A percentile compares a stretch with the other conserved stretches of the same genome.
Evolutionary conservation across 1,139 yeast species (phyloP).

Genomic region (Taphrina pruni): DNA sequence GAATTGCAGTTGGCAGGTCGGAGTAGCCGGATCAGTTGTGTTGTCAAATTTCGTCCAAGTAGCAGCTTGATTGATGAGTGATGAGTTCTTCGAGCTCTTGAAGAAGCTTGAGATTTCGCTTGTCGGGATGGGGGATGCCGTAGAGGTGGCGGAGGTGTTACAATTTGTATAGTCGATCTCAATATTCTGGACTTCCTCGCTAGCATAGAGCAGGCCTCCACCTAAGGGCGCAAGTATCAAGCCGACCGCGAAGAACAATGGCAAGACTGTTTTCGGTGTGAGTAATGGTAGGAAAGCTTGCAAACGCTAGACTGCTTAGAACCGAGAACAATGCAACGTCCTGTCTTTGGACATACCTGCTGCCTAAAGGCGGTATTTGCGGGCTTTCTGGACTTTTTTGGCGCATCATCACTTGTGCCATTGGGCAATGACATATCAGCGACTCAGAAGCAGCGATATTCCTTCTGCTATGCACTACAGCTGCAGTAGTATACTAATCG

Average conservation of each 20-base stretch:
- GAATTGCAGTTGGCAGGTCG: conserved; percentile 78
- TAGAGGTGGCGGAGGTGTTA: conserved; percentile 60
- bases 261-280: conserved; percentile 88
- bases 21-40: conserved; percentile 52
- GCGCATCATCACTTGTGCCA: conserved; percentile 23
- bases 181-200: conserved; percentile 69
- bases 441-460: neutral
- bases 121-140: conserved; percentile 64
- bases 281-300: conserved; percentile 74
- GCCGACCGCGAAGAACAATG: conserved; percentile 74
- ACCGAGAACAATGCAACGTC: neutral
- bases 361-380: conserved; percentile 41
- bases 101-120: conserved; percentile 56
- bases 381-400: conserved; percentile 41
- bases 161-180: conserved; percentile 83
- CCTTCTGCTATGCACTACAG: neutral
- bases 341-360: conserved; percentile 19
- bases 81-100: conserved; percentile 21
- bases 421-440: conserved; percentile 21
- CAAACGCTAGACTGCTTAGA: conserved; percentile 50
- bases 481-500: neutral
- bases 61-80: conserved; percentile 26
- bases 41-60: conserved; percentile 27
- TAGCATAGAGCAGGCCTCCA: conserved; percentile 84
- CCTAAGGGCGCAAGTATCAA: conserved; percentile 90